phyloP scores from a whole-genome alignment of 768 basidiomycete species.

The Russula lepida region DNA sequence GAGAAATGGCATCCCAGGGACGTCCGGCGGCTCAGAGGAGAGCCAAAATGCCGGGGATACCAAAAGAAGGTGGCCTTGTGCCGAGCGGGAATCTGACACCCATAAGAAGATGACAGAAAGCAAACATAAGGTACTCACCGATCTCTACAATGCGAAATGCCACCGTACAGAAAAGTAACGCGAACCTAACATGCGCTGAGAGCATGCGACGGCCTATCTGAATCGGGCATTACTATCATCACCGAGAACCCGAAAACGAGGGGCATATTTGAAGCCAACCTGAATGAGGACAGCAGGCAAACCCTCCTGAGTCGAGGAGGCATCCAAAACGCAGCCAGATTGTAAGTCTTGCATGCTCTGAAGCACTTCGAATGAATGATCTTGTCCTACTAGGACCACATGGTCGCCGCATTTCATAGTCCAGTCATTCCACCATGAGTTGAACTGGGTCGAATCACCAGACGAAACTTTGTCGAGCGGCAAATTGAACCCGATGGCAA shows the following conservation, averaged over 20 bases:
- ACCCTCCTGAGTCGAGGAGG: constrained; percentile 9
- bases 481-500: not conserved
- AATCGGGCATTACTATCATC: not conserved
- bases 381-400: constrained; percentile 5
- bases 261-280: not conserved
- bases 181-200: constrained; percentile 2
- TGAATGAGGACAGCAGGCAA: constrained; percentile 5
- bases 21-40: not conserved
- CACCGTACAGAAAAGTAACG: constrained; percentile 2
- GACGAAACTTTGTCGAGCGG: not conserved
- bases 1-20: not conserved
- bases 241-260: not conserved
- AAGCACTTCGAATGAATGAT: not conserved
- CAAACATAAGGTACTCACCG: not conserved
- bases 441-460: not conserved
- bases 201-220: constrained; percentile 13
- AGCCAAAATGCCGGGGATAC: constrained; percentile 8
- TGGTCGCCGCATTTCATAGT: not conserved
- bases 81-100: not conserved
- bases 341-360: not conserved
- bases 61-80: not conserved
- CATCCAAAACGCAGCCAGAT: constrained; percentile 4
- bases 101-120: not conserved
- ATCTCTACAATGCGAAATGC: constrained; percentile 8
- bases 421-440: constrained; percentile 14